phyloP scores from a whole-genome alignment of 495 filamentous ascomycete species.

The Penicillium maclennaniae region DNA sequence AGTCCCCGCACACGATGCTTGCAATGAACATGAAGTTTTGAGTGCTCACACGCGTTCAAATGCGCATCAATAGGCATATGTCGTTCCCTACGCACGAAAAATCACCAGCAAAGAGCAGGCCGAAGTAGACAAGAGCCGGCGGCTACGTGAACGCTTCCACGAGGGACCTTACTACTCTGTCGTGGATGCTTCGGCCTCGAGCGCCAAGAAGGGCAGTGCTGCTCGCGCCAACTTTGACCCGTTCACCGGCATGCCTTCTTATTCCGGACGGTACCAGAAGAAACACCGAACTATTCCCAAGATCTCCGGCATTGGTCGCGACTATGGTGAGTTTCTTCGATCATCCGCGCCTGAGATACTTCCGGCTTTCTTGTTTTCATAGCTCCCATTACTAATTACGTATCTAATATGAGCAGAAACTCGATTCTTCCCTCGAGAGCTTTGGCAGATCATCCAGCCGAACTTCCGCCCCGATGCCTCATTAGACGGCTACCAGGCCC shows the following conservation, averaged over 20 bases:
- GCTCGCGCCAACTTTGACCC: slow-evolving; percentile 48
- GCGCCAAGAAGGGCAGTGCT: slow-evolving; percentile 38
- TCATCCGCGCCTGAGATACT: background rate
- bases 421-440: slow-evolving; percentile 55
- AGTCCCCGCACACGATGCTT: background rate
- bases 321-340: slow-evolving; percentile 41
- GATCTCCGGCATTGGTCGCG: slow-evolving; percentile 36
- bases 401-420: slow-evolving; percentile 31
- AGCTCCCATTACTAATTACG: slow-evolving; percentile 5
- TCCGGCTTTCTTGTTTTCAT: background rate
- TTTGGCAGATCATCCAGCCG: slow-evolving; percentile 50
- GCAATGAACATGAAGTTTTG: background rate
- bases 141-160: slow-evolving; percentile 49
- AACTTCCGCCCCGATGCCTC: slow-evolving; percentile 37
- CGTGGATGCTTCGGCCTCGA: slow-evolving; percentile 43
- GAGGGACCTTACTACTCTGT: slow-evolving; percentile 57
- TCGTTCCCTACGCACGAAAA: slow-evolving; percentile 31
- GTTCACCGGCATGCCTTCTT: slow-evolving; percentile 59
- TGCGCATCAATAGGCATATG: slow-evolving; percentile 33
- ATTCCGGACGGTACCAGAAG: slow-evolving; percentile 53
- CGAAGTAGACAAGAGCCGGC: slow-evolving; percentile 44
- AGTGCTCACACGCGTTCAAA: background rate
- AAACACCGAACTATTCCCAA: slow-evolving; percentile 48
- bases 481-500: slow-evolving; percentile 28
- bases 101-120: slow-evolving; percentile 32